Percentiles rank a stretch among this genome's conserved stretches.
phyloP scores from a whole-genome alignment of 345 rosid genomes.

The Pistacia integerrima region DNA sequence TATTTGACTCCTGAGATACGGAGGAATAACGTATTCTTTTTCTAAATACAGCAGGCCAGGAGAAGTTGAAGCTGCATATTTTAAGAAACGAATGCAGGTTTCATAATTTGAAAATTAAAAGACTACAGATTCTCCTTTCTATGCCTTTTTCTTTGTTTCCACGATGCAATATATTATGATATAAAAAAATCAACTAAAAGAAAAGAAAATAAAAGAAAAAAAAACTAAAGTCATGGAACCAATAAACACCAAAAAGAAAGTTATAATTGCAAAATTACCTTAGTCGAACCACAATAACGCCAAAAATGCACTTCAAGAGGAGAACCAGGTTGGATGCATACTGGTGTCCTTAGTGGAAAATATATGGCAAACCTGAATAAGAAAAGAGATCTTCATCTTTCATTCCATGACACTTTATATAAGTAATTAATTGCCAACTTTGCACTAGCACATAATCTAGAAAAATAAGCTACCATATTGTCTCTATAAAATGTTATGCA shows the following conservation, averaged over 20 bases:
- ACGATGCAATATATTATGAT: not conserved
- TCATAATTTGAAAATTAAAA: not conserved
- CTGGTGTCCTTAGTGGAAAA: constrained; percentile 88
- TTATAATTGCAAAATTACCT: constrained; percentile 45
- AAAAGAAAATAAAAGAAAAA: not conserved
- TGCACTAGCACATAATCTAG: not conserved
- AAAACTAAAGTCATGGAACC: not conserved
- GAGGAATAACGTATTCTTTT: no score
- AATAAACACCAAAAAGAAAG: not conserved
- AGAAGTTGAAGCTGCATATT: no score
- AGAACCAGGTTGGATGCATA: constrained; percentile 54
- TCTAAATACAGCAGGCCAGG: no score
- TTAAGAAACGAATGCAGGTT: not conserved
- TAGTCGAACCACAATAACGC: constrained; percentile 81
- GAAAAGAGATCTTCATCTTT: not conserved
- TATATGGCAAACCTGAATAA: constrained; percentile 85
- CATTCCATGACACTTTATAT: not conserved
- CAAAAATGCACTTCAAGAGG: constrained; percentile 87
- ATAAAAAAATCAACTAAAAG: not conserved
- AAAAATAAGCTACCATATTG: not conserved
- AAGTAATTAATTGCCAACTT: not conserved
- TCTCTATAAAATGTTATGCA: not conserved
- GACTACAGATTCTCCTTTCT: not conserved
- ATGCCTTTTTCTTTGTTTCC: not conserved
- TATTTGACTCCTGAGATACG: no score